phyloP scores from a whole-genome alignment of 352 stramenopile genomes.

The Phytophthora nicotianae region DNA sequence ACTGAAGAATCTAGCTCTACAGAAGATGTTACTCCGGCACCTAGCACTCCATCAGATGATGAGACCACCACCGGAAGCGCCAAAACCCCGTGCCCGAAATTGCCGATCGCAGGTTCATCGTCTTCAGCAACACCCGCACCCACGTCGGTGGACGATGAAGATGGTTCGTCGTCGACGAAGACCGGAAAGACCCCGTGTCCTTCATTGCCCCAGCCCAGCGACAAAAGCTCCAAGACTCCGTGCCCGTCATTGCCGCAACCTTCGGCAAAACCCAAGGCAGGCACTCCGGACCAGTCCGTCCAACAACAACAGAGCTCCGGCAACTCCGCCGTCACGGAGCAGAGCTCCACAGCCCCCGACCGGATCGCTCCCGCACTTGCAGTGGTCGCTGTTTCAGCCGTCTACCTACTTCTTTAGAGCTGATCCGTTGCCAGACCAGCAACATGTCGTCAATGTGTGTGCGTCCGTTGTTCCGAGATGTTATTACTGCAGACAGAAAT shows the following conservation, averaged over 20 bases:
- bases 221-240: conserved; percentile 20
- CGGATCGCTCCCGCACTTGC: conserved; percentile 31
- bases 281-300: conserved; percentile 16
- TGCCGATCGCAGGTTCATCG: conserved; percentile 27
- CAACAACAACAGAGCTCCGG: conserved; percentile 30
- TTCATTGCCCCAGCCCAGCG: conserved; percentile 14
- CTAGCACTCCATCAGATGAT: conserved; percentile 16
- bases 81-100: conserved; percentile 25
- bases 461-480: conserved; percentile 31
- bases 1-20: conserved; percentile 14
- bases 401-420: conserved; percentile 56
- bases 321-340: conserved; percentile 18
- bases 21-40: conserved; percentile 24
- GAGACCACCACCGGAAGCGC: conserved; percentile 10
- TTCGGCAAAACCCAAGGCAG: conserved; percentile 6
- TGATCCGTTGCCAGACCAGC: conserved; percentile 1
- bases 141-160: conserved; percentile 29
- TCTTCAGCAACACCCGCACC: conserved; percentile 36
- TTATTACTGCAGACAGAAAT: conserved; percentile 26
- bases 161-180: conserved; percentile 19
- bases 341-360: conserved; percentile 39
- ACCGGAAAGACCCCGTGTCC: conserved; percentile 34
- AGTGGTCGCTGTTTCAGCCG: conserved; percentile 38
- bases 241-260: conserved; percentile 37
- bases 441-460: conserved; percentile 29